These are phyloP conservation scores for Leptomonas seymouri DNA, from an alignment of 208 protist genomes.

Conservation along the genomic window DNA sequence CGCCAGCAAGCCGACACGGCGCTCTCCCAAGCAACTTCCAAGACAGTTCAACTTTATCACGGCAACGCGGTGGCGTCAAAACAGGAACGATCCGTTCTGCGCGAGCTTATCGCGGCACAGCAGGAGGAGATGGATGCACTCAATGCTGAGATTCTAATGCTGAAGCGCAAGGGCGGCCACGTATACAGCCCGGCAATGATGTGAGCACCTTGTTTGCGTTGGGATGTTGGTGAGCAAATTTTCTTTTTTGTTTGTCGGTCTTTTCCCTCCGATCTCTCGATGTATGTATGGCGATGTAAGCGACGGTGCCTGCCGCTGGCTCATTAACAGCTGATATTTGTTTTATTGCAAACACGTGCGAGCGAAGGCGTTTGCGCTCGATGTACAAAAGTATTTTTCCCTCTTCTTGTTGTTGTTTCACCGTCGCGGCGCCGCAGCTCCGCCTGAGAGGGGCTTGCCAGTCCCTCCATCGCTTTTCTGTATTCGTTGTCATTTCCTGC, in stretches of 20 bases:
- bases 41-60: constrained; percentile 68
- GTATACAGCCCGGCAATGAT: constrained; percentile 76
- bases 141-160: constrained; percentile 90
- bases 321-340: too few relatives aligned
- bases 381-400: too few relatives aligned
- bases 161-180: constrained; percentile 93
- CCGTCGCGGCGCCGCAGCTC: too few relatives aligned
- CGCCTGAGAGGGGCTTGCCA: not conserved
- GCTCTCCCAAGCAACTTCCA: constrained; percentile 76
- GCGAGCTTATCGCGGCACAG: constrained; percentile 89
- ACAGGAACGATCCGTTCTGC: constrained; percentile 77
- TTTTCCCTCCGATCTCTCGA: not conserved
- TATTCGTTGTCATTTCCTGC: not conserved
- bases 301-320: too few relatives aligned
- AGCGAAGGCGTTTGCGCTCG: too few relatives aligned
- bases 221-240: too few relatives aligned
- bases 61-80: constrained; percentile 78
- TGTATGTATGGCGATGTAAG: not conserved
- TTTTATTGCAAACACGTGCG: not conserved
- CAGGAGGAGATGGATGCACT: constrained; percentile 94
- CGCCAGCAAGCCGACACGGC: constrained; percentile 76
- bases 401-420: too few relatives aligned
- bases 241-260: not conserved
- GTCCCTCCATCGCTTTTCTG: constrained; percentile 1
- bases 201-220: constrained; percentile 1